Percentiles rank a stretch among this genome's conserved stretches.
Evolutionary conservation across 2,329 filamentous ascomycete species (phyloP).

Genomic region (Colletotrichum liaoningense): DNA sequence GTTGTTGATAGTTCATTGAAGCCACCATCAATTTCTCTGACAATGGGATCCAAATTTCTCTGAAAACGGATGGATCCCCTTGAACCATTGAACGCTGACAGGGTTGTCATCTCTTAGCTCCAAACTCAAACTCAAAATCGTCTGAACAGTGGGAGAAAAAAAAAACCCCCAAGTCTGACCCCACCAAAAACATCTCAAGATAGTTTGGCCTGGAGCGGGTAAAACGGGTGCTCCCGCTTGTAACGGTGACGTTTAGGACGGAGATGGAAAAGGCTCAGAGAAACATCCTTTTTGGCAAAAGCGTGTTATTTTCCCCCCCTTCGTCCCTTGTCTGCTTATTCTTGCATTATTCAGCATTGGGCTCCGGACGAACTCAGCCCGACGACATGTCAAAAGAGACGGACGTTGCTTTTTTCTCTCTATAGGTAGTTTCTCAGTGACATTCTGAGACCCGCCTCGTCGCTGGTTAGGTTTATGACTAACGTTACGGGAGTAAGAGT

Average conservation of each 20-base stretch:
- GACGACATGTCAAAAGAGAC: background rate
- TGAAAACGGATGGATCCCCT: background rate
- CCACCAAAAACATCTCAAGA: constrained; percentile 2
- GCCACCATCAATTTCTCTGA: background rate
- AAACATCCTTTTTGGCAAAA: too few species aligned
- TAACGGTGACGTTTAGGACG: constrained; percentile 6
- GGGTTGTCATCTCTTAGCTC: constrained; percentile 5
- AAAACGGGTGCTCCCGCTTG: constrained; percentile 14
- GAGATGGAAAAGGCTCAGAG: background rate
- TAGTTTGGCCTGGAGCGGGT: background rate
- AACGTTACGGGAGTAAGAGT: background rate
- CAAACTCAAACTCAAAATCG: constrained; percentile 10
- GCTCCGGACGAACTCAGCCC: background rate
- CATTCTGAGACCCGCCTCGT: background rate
- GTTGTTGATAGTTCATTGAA: background rate
- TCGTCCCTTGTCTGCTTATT: background rate
- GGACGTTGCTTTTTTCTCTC: background rate
- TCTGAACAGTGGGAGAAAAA: background rate
- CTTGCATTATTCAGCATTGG: background rate
- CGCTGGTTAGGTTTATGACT: background rate
- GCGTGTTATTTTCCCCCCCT: too few species aligned
- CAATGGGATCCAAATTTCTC: background rate
- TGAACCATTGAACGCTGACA: background rate
- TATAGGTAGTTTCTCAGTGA: background rate
- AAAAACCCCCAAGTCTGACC: background rate